These are phyloP conservation scores for Neurospora sp. DNA, from an alignment of 495 filamentous ascomycete genomes.

Conservation along the genomic window DNA sequence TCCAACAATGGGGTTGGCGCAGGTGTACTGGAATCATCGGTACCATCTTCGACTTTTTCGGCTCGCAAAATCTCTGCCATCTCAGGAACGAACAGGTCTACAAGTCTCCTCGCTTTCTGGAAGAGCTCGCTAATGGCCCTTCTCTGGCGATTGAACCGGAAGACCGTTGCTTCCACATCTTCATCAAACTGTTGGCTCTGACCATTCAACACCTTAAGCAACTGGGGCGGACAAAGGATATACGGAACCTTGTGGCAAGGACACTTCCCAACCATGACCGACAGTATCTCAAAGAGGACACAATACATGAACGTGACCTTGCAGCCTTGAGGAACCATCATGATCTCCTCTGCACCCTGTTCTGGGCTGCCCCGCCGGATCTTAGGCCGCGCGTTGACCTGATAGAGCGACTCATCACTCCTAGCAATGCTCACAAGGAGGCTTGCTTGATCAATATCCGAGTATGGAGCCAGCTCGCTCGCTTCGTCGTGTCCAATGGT, in stretches of 20 bases:
- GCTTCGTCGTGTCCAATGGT: conserved; percentile 58
- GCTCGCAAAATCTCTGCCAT: conserved; percentile 59
- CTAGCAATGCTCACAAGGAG: conserved; percentile 70
- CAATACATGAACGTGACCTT: conserved; percentile 63
- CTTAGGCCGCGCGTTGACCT: conserved; percentile 59
- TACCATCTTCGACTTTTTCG: conserved; percentile 85
- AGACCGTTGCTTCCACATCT: conserved; percentile 88
- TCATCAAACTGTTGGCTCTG: conserved; percentile 72
- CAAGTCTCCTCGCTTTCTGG: conserved; percentile 69
- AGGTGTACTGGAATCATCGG: conserved; percentile 70
- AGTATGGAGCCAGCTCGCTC: conserved; percentile 69
- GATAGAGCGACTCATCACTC: conserved; percentile 69
- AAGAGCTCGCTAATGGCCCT: conserved; percentile 55
- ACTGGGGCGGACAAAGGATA: conserved; percentile 55
- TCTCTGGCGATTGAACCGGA: conserved; percentile 49
- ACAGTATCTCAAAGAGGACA: conserved; percentile 74
- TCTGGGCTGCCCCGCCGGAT: conserved; percentile 68
- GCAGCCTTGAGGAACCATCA: conserved; percentile 86
- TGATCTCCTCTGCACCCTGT: conserved; percentile 81
- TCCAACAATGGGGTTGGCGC: conserved; percentile 77
- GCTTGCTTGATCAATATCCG: conserved; percentile 75
- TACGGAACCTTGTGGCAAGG: conserved; percentile 66
- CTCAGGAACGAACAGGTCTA: conserved; percentile 67
- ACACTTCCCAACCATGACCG: conserved; percentile 84
- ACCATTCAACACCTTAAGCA: conserved; percentile 53